Evolutionary conservation across 108 stramenopile species (phyloP).

Genomic region (Discostella pseudostelligera): DNA sequence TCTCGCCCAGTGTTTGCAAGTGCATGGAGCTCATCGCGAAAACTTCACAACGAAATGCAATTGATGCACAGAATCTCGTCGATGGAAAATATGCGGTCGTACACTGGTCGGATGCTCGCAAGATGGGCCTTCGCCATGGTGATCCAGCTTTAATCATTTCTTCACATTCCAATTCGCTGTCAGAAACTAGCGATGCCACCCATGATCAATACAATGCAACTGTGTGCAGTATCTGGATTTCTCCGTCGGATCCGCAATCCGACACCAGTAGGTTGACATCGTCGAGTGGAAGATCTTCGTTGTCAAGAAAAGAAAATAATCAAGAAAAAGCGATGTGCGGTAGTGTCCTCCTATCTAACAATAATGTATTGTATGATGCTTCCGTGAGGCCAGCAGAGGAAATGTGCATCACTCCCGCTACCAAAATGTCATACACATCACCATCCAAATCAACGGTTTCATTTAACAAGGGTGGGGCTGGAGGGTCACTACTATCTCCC

Average conservation of each 20-base stretch:
- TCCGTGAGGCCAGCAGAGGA: neutral
- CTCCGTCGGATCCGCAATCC: neutral
- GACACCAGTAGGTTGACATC: neutral
- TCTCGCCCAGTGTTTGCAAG: neutral
- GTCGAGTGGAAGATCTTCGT: conserved; percentile 6
- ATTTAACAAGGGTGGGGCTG: conserved; percentile 60
- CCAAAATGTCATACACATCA: conserved; percentile 8
- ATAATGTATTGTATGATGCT: neutral
- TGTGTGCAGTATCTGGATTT: conserved; percentile 18
- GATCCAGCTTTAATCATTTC: conserved; percentile 24
- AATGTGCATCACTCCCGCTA: neutral
- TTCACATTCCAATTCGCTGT: neutral
- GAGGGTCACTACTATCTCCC: conserved; percentile 50
- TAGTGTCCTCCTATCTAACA: conserved; percentile 3
- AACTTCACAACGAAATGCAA: neutral
- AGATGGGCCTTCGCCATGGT: conserved; percentile 26
- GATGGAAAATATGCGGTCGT: conserved; percentile 14
- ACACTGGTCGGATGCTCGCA: conserved; percentile 21
- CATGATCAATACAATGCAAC: neutral
- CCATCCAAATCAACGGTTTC: conserved; percentile 57
- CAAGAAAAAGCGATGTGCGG: conserved; percentile 4
- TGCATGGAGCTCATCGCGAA: conserved; percentile 8
- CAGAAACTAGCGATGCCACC: neutral
- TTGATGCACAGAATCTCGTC: conserved; percentile 9
- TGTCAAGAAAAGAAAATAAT: conserved; percentile 7